phyloP scores from a whole-genome alignment of 78 protist genomes.

The Anaeramoeba ignava region DNA sequence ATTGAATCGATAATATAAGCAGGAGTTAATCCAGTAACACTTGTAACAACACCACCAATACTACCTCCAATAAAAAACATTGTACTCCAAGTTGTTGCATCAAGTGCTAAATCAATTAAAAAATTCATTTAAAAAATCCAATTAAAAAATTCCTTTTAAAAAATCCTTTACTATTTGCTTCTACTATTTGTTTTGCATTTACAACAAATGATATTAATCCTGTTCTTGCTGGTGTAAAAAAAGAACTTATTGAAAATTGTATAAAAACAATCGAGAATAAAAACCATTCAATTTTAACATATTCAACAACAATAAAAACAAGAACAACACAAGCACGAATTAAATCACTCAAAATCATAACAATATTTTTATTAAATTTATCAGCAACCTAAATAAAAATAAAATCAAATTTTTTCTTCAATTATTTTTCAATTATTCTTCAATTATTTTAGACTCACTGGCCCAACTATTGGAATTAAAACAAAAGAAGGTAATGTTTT shows the following conservation, averaged over 20 bases:
- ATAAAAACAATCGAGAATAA: neutral
- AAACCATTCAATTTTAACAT: neutral
- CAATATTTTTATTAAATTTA: neutral
- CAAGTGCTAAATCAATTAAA: neutral
- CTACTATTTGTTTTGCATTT: neutral
- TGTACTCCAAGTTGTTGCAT: neutral
- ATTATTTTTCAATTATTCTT: too few species aligned
- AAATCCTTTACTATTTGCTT: neutral
- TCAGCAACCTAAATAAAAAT: neutral
- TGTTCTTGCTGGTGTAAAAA: neutral
- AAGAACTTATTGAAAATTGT: neutral
- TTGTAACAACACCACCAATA: neutral
- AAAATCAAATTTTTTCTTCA: too few species aligned
- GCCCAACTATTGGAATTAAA: neutral
- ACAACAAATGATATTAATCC: neutral
- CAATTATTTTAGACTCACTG: too few species aligned
- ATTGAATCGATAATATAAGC: neutral
- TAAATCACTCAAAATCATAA: neutral
- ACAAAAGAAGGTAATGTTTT: neutral
- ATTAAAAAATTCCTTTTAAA: too few species aligned
- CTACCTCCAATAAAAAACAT: neutral
- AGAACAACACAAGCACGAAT: neutral
- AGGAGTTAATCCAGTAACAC: neutral
- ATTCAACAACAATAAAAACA: neutral
- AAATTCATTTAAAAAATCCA: neutral